A percentile compares a stretch with the other conserved stretches of the same genome.
These are phyloP conservation scores for Ceratorhiza oryzae-sativae DNA, from an alignment of 1,284 basidiomycete genomes.

Conservation along the genomic window DNA sequence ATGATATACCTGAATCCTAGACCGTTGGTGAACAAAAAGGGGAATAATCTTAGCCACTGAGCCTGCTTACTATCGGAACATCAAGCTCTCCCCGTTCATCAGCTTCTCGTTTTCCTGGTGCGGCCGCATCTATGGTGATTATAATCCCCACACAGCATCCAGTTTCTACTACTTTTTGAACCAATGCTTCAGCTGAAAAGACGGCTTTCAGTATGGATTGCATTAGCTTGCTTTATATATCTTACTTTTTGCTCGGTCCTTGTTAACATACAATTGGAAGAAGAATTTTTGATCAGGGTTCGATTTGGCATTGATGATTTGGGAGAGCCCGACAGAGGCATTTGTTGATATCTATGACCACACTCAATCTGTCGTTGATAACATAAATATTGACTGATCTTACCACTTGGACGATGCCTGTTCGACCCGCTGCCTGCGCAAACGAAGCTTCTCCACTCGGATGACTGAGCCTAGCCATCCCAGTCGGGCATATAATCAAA, in stretches of 20 bases:
- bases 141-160: constrained; percentile 84
- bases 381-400: background rate
- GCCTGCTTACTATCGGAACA: constrained; percentile 37
- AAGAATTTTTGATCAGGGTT: constrained; percentile 73
- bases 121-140: constrained; percentile 89
- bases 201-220: background rate
- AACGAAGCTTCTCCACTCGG: constrained; percentile 86
- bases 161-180: constrained; percentile 72
- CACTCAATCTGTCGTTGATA: background rate
- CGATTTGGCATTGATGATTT: constrained; percentile 68
- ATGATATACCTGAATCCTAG: constrained; percentile 33
- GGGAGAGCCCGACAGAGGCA: constrained; percentile 76
- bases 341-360: constrained; percentile 74
- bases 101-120: constrained; percentile 84
- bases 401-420: constrained; percentile 83
- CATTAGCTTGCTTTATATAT: background rate
- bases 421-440: constrained; percentile 71
- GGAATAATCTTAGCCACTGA: background rate
- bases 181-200: constrained; percentile 65
- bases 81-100: constrained; percentile 61
- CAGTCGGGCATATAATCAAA: constrained; percentile 66
- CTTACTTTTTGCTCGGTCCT: constrained; percentile 60
- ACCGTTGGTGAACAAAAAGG: background rate
- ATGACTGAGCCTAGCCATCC: constrained; percentile 88
- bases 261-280: constrained; percentile 86